Conservation (phyloP, 768 basidiomycete genomes). For the Tephrocybe sp. region DNA sequence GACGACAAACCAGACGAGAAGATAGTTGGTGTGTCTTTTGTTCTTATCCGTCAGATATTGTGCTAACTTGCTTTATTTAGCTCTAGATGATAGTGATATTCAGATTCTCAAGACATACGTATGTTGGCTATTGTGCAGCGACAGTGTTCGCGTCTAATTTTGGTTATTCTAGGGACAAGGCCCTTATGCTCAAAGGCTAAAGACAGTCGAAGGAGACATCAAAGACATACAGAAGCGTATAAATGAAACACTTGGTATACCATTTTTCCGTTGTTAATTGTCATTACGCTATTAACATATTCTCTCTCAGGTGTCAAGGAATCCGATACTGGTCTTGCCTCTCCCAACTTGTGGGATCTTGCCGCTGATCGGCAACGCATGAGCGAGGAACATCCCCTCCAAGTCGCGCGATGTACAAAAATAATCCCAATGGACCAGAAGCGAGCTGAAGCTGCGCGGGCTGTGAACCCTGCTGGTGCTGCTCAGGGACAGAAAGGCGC, state of each 20-base stretch:
- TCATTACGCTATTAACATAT: slow-evolving; percentile 3
- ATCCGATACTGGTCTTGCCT: slow-evolving; percentile 94
- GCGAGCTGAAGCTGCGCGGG: slow-evolving; percentile 72
- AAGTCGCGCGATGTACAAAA: slow-evolving; percentile 98
- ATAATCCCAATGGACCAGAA: slow-evolving; percentile 84
- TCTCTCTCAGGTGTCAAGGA: slow-evolving; percentile 98
- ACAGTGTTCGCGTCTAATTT: slow-evolving; percentile 1
- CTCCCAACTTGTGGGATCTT: slow-evolving; percentile 97
- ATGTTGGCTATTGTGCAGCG: slow-evolving; percentile 22
- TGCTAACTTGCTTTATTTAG: slow-evolving; percentile 37
- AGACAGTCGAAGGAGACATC: slow-evolving; percentile 87
- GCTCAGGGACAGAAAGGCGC: slow-evolving; percentile 91
- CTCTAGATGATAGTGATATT: slow-evolving; percentile 96
- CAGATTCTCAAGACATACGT: slow-evolving; percentile 99
- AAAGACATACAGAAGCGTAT: slow-evolving; percentile 96
- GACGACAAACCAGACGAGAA: slow-evolving; percentile 93
- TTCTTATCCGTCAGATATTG: neutral
- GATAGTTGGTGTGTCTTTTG: slow-evolving; percentile 64
- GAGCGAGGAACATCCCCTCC: slow-evolving; percentile 88
- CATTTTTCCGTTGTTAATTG: neutral
- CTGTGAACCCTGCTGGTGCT: slow-evolving; percentile 76
- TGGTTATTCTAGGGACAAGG: slow-evolving; percentile 85
- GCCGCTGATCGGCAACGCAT: slow-evolving; percentile 89
- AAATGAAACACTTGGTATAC: slow-evolving; percentile 94
- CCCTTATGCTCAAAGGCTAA: slow-evolving; percentile 86